Evolutionary conservation across 2,329 filamentous ascomycete species (phyloP).

Genomic region (Acephala macrosclerotiorum): DNA sequence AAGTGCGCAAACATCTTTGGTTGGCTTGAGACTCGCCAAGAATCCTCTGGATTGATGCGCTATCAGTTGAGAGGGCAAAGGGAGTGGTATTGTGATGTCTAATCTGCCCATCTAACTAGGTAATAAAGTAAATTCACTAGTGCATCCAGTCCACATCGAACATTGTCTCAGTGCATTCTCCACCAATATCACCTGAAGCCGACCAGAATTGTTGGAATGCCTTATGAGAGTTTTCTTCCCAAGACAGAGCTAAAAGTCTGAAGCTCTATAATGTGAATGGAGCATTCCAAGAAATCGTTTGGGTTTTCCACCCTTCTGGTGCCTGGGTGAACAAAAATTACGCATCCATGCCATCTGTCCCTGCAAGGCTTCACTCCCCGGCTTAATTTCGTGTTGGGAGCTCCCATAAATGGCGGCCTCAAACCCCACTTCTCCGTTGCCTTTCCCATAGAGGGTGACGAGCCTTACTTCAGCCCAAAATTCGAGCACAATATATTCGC

Average conservation of each 20-base stretch:
- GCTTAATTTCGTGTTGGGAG: not conserved
- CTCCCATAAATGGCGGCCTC: not conserved
- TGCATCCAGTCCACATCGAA: too few relatives aligned
- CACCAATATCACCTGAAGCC: not conserved
- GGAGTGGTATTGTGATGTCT: too few relatives aligned
- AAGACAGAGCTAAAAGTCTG: not conserved
- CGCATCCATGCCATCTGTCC: not conserved
- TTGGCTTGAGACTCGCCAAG: not conserved
- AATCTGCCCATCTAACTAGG: too few relatives aligned
- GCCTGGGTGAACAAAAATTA: too few relatives aligned
- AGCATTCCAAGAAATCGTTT: not conserved
- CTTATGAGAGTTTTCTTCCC: not conserved
- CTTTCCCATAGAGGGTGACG: not conserved
- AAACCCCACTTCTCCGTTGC: not conserved
- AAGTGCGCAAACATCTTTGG: not conserved
- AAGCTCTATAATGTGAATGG: not conserved
- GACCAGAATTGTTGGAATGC: not conserved
- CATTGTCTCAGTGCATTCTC: too few relatives aligned
- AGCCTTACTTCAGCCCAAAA: not conserved
- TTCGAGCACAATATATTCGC: not conserved
- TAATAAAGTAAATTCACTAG: too few relatives aligned
- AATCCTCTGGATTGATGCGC: conserved; percentile 18
- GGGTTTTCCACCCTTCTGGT: not conserved
- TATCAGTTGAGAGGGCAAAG: too few relatives aligned
- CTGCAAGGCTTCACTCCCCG: not conserved